A percentile compares a stretch with the other conserved stretches of the same genome.
phyloP scores from a whole-genome alignment of 805 yeast genomes.

The Citeromyces matritensis region DNA sequence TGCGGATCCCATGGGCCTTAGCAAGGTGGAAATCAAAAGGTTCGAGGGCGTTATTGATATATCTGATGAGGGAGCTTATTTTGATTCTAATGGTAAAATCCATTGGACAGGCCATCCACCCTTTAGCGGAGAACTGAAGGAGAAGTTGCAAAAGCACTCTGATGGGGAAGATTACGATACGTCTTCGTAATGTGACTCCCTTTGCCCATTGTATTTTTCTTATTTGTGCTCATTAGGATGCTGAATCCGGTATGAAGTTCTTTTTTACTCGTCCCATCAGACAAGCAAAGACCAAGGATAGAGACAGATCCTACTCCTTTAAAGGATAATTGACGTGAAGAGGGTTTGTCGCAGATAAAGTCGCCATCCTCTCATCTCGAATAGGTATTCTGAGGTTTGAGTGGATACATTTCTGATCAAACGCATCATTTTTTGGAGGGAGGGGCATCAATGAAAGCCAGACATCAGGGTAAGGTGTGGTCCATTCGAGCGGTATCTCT shows the following conservation, averaged over 20 bases:
- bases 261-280: too few relatives aligned
- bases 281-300: too few relatives aligned
- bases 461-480: too few relatives aligned
- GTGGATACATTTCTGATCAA: too few relatives aligned
- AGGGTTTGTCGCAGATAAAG: too few relatives aligned
- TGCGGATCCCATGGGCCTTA: slow-evolving; percentile 75
- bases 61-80: slow-evolving; percentile 52
- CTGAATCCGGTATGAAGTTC: slow-evolving; percentile 1
- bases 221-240: neutral
- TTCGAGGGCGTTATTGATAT: slow-evolving; percentile 42
- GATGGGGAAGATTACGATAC: neutral
- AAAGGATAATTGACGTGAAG: too few relatives aligned
- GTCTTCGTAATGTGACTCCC: neutral
- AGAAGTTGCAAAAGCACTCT: neutral
- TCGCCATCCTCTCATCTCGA: too few relatives aligned
- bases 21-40: slow-evolving; percentile 39
- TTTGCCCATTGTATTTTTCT: neutral
- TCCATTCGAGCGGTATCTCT: too few relatives aligned
- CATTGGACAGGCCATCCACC: slow-evolving; percentile 41
- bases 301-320: too few relatives aligned
- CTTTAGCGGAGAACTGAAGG: slow-evolving; percentile 1
- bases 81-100: slow-evolving; percentile 32
- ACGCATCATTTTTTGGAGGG: too few relatives aligned
- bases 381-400: too few relatives aligned
- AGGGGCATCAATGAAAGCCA: too few relatives aligned